Evolutionary conservation across 1,284 basidiomycete species (phyloP).

Genomic region (Apiotrichum porosum): DNA sequence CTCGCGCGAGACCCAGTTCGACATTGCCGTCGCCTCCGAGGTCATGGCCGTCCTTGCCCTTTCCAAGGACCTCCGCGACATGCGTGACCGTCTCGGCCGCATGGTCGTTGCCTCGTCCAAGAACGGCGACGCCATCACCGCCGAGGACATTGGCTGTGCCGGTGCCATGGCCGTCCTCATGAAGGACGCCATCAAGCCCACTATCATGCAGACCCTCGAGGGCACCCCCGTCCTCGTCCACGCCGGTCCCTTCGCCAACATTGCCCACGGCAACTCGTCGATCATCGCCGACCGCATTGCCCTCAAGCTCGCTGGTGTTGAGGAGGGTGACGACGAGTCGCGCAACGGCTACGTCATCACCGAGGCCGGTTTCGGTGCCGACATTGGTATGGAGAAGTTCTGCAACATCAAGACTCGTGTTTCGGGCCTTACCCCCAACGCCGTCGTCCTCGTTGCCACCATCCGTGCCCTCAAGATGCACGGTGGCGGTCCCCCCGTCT

Average conservation of each 20-base stretch:
- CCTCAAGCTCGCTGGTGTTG: slow-evolving; percentile 93
- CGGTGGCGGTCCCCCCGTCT: slow-evolving; percentile 94
- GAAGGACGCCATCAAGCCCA: slow-evolving; percentile 99
- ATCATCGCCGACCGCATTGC: slow-evolving; percentile 95
- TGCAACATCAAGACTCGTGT: slow-evolving; percentile 99
- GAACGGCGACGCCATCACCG: slow-evolving; percentile 85
- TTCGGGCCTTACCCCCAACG: slow-evolving; percentile 88
- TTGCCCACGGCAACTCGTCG: slow-evolving; percentile 97
- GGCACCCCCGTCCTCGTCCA: slow-evolving; percentile 99
- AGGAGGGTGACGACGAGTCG: slow-evolving; percentile 76
- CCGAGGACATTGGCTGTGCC: slow-evolving; percentile 93
- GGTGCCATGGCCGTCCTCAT: slow-evolving; percentile 95
- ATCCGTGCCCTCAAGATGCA: slow-evolving; percentile 99
- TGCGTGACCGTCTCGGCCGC: slow-evolving; percentile 64
- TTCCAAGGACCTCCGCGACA: slow-evolving; percentile 80
- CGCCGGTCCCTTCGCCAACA: slow-evolving; percentile 98
- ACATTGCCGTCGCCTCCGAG: slow-evolving; percentile 96
- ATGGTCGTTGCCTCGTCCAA: slow-evolving; percentile 98
- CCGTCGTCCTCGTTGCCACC: slow-evolving; percentile 92
- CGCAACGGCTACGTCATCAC: slow-evolving; percentile 93
- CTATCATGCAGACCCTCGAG: slow-evolving; percentile 97
- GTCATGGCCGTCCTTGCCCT: slow-evolving; percentile 97
- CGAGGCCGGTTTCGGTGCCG: slow-evolving; percentile 97
- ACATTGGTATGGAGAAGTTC: slow-evolving; percentile 99
- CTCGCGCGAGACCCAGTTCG: slow-evolving; percentile 84